Evolutionary conservation across 306 rosid species (phyloP), one percentile per base, ranked within the genome.

Genomic region (Albizia julibrissin): DNA sequence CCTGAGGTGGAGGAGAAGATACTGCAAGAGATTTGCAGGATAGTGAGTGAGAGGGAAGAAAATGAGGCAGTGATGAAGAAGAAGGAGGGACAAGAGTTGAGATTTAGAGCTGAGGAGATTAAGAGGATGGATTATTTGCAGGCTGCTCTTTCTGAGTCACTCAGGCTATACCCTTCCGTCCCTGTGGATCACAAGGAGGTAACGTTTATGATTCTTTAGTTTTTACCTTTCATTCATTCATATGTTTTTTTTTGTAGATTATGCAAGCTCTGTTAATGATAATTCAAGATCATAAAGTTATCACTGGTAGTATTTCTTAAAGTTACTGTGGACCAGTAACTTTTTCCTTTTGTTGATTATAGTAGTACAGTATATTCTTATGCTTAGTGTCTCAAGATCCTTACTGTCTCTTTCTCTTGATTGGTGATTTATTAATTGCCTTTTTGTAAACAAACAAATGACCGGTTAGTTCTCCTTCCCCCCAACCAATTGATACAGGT

Each of bases 131-230:
- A 93, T 18, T 95, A 95, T 89, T 82, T 95, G 89, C 99, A 93
- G 49, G 99, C 98, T 74, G 97, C 98, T 54, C 76, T 93, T 11
- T 93, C 97, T 16, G 99, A 95, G 83, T 86, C 97, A 82, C 93
- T 95, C 0, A 86, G 98, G 81, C 72, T 95, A 83, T 93, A 93
- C 69, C 99, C 99, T 89, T 95, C 97, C 37, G 99, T 95, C 8
- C 98, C 98, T 1, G 83, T 93, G 15, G 98, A 93, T 85, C 99
- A 95, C 79, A 95, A 93, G 81, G 99, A 95, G 97, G 99, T 93
- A 91, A 79, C 54, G 74, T 15, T 18, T 62, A 21, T 11, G 24
- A 59, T 42, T 52, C 14, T n/a, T 15, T 27, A 50, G 16, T 44
- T 62, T 61, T 62, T 14, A 64, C n/a, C 69, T 13, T 62, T 27